A percentile compares a stretch with the other conserved stretches of the same genome.
phyloP scores from a whole-genome alignment of 768 basidiomycete genomes.

The Auriscalpium orientale region DNA sequence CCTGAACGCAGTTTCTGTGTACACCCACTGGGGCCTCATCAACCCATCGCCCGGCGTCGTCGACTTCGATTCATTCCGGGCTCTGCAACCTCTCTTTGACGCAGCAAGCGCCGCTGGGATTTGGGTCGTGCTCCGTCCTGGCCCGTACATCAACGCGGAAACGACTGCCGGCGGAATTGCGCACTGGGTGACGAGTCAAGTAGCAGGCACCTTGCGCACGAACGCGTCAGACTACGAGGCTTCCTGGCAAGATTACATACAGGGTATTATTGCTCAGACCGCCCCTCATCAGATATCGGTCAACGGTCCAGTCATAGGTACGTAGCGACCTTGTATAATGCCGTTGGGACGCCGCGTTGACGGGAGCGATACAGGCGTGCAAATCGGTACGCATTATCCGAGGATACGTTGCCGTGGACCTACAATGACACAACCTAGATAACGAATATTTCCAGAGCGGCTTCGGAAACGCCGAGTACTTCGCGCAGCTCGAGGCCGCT shows the following conservation, averaged over 20 bases:
- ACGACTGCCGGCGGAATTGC: constrained; percentile 71
- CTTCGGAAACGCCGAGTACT: constrained; percentile 43
- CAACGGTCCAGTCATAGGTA: constrained; percentile 72
- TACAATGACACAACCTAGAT: constrained; percentile 33
- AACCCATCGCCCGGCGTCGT: constrained; percentile 69
- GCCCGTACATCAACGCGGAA: constrained; percentile 72
- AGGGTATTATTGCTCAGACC: constrained; percentile 53
- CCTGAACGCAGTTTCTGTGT: constrained; percentile 70
- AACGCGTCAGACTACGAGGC: constrained; percentile 62
- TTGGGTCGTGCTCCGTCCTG: constrained; percentile 75
- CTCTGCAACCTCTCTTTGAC: constrained; percentile 63
- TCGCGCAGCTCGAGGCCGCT: constrained; percentile 48
- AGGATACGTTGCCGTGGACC: neutral
- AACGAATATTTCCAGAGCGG: constrained; percentile 63
- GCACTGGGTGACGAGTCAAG: constrained; percentile 63
- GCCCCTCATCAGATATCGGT: constrained; percentile 57
- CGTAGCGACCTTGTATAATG: constrained; percentile 12
- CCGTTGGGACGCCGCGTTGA: neutral
- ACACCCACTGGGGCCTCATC: constrained; percentile 72
- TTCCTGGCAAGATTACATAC: constrained; percentile 69
- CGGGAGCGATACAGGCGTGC: constrained; percentile 34
- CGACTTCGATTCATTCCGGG: constrained; percentile 66
- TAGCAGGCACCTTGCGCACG: constrained; percentile 62
- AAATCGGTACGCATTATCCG: constrained; percentile 36
- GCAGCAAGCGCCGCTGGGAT: constrained; percentile 68